phyloP scores from a whole-genome alignment of 768 basidiomycete species.

The Leccinum fibrillosum region DNA sequence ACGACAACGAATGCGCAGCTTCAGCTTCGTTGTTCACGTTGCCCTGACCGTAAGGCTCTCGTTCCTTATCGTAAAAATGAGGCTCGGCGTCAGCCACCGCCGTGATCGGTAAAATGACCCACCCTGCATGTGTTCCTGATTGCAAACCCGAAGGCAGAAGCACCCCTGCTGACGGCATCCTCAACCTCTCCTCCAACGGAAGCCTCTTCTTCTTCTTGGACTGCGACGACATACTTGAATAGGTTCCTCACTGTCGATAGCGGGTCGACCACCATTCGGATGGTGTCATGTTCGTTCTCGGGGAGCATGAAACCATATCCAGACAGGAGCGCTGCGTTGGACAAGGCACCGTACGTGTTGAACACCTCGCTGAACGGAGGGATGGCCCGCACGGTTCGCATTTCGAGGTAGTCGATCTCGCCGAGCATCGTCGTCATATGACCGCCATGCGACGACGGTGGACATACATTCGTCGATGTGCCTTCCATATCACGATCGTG shows the following conservation, averaged over 20 bases:
- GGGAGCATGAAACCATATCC: conserved; percentile 78
- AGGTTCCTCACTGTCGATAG: conserved; percentile 11
- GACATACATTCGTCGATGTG: conserved; percentile 2
- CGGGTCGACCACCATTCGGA: conserved; percentile 34
- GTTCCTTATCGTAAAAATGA: conserved; percentile 24
- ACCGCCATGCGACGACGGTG: conserved; percentile 14
- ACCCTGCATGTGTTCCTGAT: conserved; percentile 29
- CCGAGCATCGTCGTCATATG: conserved; percentile 4
- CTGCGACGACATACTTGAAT: conserved; percentile 12
- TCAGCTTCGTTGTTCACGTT: conserved; percentile 7
- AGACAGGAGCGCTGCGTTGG: conserved; percentile 62
- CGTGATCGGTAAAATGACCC: conserved; percentile 20
- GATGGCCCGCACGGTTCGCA: conserved; percentile 60
- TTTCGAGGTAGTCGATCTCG: conserved; percentile 52
- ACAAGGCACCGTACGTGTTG: conserved; percentile 73
- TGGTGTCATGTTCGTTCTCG: conserved; percentile 63
- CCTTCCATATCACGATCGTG: conserved; percentile 48
- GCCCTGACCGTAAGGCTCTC: conserved; percentile 17
- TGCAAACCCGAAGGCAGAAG: conserved; percentile 7
- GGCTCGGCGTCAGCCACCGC: conserved; percentile 15
- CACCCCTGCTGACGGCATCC: conserved; percentile 18
- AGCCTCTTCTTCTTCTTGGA: conserved; percentile 4
- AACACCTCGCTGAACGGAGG: conserved; percentile 55
- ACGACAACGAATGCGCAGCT: conserved; percentile 1
- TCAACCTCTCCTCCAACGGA: background rate